Evolutionary conservation across 164 flowering plant species (phyloP).

Genomic region (Stephania yunnanensis): DNA sequence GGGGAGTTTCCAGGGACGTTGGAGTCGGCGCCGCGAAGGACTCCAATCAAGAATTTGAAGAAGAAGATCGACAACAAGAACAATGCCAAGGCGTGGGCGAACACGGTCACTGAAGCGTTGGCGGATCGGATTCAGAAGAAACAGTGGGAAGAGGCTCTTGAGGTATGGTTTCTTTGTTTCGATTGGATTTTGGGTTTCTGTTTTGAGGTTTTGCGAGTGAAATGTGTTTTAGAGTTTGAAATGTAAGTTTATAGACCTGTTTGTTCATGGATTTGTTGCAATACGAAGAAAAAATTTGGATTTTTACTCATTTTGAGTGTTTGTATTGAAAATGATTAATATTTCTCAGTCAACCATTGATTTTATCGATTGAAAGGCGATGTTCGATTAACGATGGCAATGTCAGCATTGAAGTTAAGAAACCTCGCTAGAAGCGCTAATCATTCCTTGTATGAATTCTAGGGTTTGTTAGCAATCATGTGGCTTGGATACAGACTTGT

Average conservation of each 20-base stretch:
- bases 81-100: conserved; percentile 70
- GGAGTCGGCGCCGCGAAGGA: conserved; percentile 21
- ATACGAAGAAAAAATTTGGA: too few relatives aligned
- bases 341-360: too few relatives aligned
- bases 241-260: neutral
- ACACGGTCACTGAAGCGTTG: conserved; percentile 77
- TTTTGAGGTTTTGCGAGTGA: neutral
- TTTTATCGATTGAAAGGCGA: too few relatives aligned
- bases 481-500: neutral
- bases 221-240: neutral
- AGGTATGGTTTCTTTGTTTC: conserved; percentile 32
- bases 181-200: neutral
- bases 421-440: neutral
- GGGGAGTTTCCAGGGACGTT: conserved; percentile 76
- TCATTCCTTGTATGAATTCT: neutral
- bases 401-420: neutral
- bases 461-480: neutral
- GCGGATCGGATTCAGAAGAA: conserved; percentile 58
- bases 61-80: conserved; percentile 62
- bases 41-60: conserved; percentile 72
- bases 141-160: conserved; percentile 75
- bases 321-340: too few relatives aligned
- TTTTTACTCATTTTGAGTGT: too few relatives aligned
- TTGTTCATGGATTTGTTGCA: too few relatives aligned
- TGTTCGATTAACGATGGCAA: neutral